Base-by-base conservation (phyloP, 1,284 basidiomycete species). In the Cryptococcus deneoformans region DNA sequence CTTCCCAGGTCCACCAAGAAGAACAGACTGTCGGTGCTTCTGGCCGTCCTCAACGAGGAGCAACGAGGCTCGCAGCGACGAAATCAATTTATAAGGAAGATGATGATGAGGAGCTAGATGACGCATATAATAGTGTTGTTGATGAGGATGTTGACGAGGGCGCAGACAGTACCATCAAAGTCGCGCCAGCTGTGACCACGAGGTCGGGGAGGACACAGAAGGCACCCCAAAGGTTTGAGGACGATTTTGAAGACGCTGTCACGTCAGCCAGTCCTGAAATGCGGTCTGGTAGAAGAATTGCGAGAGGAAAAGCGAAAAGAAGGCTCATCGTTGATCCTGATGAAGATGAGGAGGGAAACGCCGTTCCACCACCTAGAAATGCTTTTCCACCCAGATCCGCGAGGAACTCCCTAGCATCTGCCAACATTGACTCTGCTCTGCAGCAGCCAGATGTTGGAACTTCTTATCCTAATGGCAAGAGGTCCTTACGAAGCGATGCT, bases 171-270 rank as follows among this genome's bases (percentile, higher is more conserved):
- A 54, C 51, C 9, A 56, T 55, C 9, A 57, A 57, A 16, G 54
- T 43, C 20, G 29, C 10, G 50, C 29, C n/a, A 50, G 38, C 4
- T 6, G 20, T 39, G 35, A 50, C 47, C 12, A 48, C 50, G n/a
- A 57, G 65, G 34, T 66, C 64, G 3, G 49, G 53, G 12, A 53
- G 66, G 12, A 45, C 78, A 6, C 79, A 74, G 29, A 82, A 81
- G 1, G 82, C 83, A 5, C 81, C 85, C 8, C 52, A 60, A 14
- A 60, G 61, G n/a, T 62, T 56, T 8, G 68, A 64, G 11, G 71
- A 70, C 40, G 69, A 68, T 42, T 71, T 69, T 53, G 69, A 57
- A 57, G 10, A 51, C 54, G 46, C 54, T 46, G 5, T 20, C 8
- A n/a, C 7, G 8, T 35, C 47, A 16, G 47, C 14, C 9, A 51